phyloP scores from a whole-genome alignment of 2,329 filamentous ascomycete species.

The Ophiostoma ulmi region DNA sequence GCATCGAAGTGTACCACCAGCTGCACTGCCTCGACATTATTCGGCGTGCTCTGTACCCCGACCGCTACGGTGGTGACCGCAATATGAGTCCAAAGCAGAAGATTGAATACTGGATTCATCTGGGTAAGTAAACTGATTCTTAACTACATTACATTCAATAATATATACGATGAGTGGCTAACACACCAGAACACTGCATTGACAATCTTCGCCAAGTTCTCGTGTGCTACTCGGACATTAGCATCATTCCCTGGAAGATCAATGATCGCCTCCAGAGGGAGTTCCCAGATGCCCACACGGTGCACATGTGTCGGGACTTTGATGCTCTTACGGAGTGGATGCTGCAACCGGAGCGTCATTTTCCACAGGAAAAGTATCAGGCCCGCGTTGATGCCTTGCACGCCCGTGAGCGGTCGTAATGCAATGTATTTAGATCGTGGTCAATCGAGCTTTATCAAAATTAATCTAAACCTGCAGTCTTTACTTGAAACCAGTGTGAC shows the following conservation, averaged over 20 bases:
- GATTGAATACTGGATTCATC: constrained; percentile 15
- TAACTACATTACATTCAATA: background rate
- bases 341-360: constrained; percentile 11
- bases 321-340: constrained; percentile 17
- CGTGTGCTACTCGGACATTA: constrained; percentile 11
- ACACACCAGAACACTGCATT: constrained; percentile 12
- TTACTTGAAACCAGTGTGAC: too few relatives aligned
- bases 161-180: background rate
- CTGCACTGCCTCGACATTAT: constrained; percentile 15
- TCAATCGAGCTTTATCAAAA: too few relatives aligned
- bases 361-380: constrained; percentile 16
- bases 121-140: background rate
- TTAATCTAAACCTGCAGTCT: too few relatives aligned
- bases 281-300: constrained; percentile 14
- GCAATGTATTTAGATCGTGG: background rate
- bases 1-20: constrained; percentile 15
- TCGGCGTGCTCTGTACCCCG: constrained; percentile 13
- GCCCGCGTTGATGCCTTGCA: constrained; percentile 11
- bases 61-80: constrained; percentile 13
- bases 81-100: constrained; percentile 10
- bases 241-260: constrained; percentile 16
- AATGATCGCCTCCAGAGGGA: constrained; percentile 1
- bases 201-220: constrained; percentile 14
- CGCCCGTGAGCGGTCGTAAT: background rate
- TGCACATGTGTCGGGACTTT: constrained; percentile 17